phyloP scores from a whole-genome alignment of 108 stramenopile species.

The Pseudonitzschia multiseries region DNA sequence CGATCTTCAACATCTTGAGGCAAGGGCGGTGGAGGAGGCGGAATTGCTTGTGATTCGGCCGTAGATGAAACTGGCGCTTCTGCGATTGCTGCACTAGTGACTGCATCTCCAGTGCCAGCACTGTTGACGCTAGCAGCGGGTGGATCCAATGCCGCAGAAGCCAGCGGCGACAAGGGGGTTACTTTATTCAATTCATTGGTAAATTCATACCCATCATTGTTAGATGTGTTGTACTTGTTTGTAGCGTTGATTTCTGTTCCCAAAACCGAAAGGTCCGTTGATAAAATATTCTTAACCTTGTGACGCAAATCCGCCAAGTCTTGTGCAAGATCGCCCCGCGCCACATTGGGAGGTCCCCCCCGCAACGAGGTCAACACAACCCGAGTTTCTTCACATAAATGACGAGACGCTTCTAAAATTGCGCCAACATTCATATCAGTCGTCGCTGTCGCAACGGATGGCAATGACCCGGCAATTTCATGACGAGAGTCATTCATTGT shows the following conservation, averaged over 20 bases:
- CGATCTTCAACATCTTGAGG: constrained; percentile 10
- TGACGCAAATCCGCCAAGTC: constrained; percentile 66
- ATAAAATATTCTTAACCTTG: constrained; percentile 34
- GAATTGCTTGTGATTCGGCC: not conserved
- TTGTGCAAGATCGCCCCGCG: constrained; percentile 73
- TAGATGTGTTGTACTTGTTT: not conserved
- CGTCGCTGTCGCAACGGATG: not conserved
- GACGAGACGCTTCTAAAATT: constrained; percentile 59
- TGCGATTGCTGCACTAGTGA: constrained; percentile 6
- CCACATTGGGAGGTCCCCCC: constrained; percentile 74
- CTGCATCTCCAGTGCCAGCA: constrained; percentile 1
- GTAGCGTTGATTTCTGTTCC: not conserved
- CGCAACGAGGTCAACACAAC: constrained; percentile 74
- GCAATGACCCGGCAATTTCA: not conserved
- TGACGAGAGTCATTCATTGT: constrained; percentile 10
- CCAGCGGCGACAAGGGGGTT: constrained; percentile 16
- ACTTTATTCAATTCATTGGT: not conserved
- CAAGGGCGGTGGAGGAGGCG: constrained; percentile 31
- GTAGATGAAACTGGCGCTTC: constrained; percentile 4
- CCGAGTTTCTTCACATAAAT: constrained; percentile 75
- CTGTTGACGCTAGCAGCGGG: constrained; percentile 2
- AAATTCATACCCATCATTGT: not conserved
- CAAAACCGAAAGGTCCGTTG: constrained; percentile 13
- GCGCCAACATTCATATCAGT: not conserved
- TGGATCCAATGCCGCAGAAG: constrained; percentile 19